Percentiles rank a stretch among this genome's conserved stretches.
These are phyloP conservation scores for Exophiala phaeomuriformis DNA, from an alignment of 2,329 filamentous ascomycete species.

Conservation along the genomic window DNA sequence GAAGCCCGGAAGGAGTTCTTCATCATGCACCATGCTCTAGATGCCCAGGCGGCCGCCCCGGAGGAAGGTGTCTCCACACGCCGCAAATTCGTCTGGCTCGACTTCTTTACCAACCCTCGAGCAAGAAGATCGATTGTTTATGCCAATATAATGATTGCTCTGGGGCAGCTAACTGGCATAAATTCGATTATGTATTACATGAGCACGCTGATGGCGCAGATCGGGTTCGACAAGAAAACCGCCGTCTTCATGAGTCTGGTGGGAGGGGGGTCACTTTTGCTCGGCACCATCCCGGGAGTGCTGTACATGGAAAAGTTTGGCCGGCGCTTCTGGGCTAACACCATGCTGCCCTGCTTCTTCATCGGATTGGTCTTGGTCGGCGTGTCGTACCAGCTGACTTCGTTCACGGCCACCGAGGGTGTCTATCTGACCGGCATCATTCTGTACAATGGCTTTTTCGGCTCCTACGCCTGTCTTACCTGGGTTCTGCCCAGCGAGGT, in stretches of 20 bases:
- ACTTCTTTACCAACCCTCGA: constrained; percentile 64
- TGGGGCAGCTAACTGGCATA: constrained; percentile 64
- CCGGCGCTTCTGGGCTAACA: constrained; percentile 66
- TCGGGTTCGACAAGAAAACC: constrained; percentile 57
- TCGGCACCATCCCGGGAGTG: constrained; percentile 62
- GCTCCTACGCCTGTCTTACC: constrained; percentile 57
- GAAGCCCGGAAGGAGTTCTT: constrained; percentile 64
- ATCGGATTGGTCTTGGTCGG: constrained; percentile 62
- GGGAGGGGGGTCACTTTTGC: constrained; percentile 58
- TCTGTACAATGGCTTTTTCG: constrained; percentile 63
- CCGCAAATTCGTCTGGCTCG: constrained; percentile 58
- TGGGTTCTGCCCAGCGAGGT: constrained; percentile 63
- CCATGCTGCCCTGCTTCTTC: constrained; percentile 62
- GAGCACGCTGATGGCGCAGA: constrained; percentile 58
- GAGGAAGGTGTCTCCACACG: constrained; percentile 46
- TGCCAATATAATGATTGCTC: constrained; percentile 62
- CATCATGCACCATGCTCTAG: constrained; percentile 59
- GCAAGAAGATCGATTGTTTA: constrained; percentile 60
- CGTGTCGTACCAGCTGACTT: constrained; percentile 52
- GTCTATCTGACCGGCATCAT: constrained; percentile 62
- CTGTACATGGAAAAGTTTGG: constrained; percentile 66
- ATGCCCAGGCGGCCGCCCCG: constrained; percentile 46
- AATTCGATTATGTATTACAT: constrained; percentile 57
- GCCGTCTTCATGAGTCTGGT: constrained; percentile 69
- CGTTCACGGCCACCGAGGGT: constrained; percentile 47